Evolutionary conservation across 2,329 filamentous ascomycete genomes (phyloP).

Genomic region (Aspergillus sp.): DNA sequence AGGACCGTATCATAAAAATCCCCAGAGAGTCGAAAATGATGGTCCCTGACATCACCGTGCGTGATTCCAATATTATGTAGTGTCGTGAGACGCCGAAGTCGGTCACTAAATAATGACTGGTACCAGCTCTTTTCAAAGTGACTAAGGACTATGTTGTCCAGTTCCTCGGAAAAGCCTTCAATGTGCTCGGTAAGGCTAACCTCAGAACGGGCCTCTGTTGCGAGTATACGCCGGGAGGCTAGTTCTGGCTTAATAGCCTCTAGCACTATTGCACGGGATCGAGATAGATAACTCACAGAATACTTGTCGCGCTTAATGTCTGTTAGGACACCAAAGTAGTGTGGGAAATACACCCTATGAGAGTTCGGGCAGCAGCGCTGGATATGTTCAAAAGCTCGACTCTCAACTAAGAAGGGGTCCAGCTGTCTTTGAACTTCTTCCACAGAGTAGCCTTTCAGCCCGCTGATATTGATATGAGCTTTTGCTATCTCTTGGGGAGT

Average conservation of each 20-base stretch:
- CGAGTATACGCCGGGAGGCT: too few species aligned
- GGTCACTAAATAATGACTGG: neutral
- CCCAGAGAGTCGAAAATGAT: too few species aligned
- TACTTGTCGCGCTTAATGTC: slow-evolving; percentile 1
- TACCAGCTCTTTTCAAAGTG: too few species aligned
- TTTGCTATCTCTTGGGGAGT: neutral
- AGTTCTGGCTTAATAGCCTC: too few species aligned
- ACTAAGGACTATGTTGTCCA: too few species aligned
- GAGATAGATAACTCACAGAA: too few species aligned
- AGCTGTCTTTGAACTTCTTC: slow-evolving; percentile 1
- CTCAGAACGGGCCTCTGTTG: too few species aligned
- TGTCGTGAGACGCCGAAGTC: slow-evolving; percentile 4
- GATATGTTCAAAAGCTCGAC: slow-evolving; percentile 5
- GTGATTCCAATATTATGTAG: slow-evolving; percentile 1
- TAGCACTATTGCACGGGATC: too few species aligned
- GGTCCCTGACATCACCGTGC: too few species aligned
- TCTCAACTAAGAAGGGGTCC: slow-evolving; percentile 4
- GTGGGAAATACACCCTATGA: slow-evolving; percentile 1
- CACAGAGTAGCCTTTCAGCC: neutral
- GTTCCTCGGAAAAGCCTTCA: too few species aligned
- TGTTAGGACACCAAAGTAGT: slow-evolving; percentile 3
- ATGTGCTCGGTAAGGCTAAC: too few species aligned
- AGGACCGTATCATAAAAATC: too few species aligned
- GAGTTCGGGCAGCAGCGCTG: slow-evolving; percentile 1
- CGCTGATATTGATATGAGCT: neutral